Conservation (phyloP, 768 basidiomycete genomes). For the Gloeopeniophorella convolvens region DNA sequence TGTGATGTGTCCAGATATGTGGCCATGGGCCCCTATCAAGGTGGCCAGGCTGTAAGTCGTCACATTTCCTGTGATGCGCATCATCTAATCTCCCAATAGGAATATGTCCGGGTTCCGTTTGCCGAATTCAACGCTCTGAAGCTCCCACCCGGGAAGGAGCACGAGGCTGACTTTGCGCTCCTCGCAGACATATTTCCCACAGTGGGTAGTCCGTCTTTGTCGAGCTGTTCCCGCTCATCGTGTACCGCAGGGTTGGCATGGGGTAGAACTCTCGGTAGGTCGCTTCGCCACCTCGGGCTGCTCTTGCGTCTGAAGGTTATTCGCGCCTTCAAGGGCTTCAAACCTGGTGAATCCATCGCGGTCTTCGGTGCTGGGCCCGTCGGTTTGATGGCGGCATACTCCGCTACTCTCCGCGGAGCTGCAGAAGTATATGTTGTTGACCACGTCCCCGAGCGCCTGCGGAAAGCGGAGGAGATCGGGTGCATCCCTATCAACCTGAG, state of each 20-base stretch:
- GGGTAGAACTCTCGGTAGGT: slow-evolving; percentile 39
- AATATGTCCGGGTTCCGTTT: slow-evolving; percentile 51
- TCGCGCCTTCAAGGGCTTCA: slow-evolving; percentile 34
- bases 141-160: slow-evolving; percentile 45
- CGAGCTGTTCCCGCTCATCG: not conserved
- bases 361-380: slow-evolving; percentile 51
- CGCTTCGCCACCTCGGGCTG: not conserved
- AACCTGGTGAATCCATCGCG: slow-evolving; percentile 44
- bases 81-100: slow-evolving; percentile 25
- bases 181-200: slow-evolving; percentile 54
- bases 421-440: slow-evolving; percentile 50
- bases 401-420: slow-evolving; percentile 45
- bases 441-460: slow-evolving; percentile 46
- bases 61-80: not conserved
- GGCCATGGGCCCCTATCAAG: slow-evolving; percentile 50
- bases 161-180: slow-evolving; percentile 50
- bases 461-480: slow-evolving; percentile 47
- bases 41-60: slow-evolving; percentile 42
- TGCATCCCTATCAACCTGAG: slow-evolving; percentile 45
- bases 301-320: not conserved
- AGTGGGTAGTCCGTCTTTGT: slow-evolving; percentile 25
- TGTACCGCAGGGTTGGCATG: slow-evolving; percentile 41
- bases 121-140: slow-evolving; percentile 51
- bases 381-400: slow-evolving; percentile 54
- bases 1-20: slow-evolving; percentile 37